phyloP scores from a whole-genome alignment of 768 basidiomycete genomes.

The Phaeotremella skinneri region DNA sequence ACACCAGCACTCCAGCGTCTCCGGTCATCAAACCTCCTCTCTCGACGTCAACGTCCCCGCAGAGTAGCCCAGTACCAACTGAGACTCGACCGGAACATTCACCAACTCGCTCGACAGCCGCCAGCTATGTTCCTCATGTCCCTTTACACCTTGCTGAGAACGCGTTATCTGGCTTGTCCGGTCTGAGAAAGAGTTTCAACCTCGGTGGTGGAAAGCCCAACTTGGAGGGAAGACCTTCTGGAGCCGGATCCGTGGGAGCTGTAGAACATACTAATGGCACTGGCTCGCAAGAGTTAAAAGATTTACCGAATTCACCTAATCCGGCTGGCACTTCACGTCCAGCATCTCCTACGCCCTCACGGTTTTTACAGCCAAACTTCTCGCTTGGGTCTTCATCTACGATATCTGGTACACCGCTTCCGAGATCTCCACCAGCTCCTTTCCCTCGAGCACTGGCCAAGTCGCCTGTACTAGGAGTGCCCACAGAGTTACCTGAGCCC shows the following conservation, averaged over 20 bases:
- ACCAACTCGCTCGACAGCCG: neutral
- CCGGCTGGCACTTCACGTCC: constrained; percentile 7
- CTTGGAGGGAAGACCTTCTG: neutral
- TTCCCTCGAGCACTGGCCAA: neutral
- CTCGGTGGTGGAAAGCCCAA: constrained; percentile 9
- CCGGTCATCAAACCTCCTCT: constrained; percentile 5
- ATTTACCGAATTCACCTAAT: constrained; percentile 14
- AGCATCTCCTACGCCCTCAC: constrained; percentile 9
- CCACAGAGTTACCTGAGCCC: constrained; percentile 20
- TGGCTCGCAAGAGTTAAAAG: constrained; percentile 27
- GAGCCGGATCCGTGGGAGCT: neutral
- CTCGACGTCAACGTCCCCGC: constrained; percentile 8
- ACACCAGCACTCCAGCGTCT: neutral
- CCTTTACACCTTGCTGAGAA: constrained; percentile 34
- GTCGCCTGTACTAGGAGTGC: constrained; percentile 1
- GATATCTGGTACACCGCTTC: constrained; percentile 21
- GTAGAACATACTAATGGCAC: neutral
- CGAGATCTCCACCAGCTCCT: constrained; percentile 12
- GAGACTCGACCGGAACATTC: neutral
- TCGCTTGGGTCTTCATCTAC: constrained; percentile 30
- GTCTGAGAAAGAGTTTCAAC: constrained; percentile 35
- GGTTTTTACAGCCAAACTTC: constrained; percentile 22
- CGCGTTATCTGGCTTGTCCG: constrained; percentile 34
- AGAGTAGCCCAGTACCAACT: neutral
- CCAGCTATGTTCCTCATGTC: constrained; percentile 12